Evolutionary conservation across 2,329 filamentous ascomycete species (phyloP).

Genomic region (Phaeosphaeria sp.): DNA sequence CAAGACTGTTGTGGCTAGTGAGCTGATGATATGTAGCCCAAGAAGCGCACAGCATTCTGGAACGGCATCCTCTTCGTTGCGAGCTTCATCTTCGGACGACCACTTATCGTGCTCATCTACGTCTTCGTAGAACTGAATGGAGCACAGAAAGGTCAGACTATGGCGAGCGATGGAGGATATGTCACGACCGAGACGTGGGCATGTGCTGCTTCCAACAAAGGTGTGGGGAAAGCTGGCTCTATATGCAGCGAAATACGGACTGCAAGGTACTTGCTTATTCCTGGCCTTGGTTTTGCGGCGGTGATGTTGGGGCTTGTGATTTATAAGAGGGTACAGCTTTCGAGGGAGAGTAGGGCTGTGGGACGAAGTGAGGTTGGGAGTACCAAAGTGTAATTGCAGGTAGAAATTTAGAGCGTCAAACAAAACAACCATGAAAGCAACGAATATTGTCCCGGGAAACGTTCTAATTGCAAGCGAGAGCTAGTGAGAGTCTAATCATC

Average conservation of each 20-base stretch:
- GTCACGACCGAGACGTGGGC: slow-evolving; percentile 14
- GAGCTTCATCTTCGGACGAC: slow-evolving; percentile 12
- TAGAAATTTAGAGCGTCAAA: neutral
- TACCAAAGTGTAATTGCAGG: neutral
- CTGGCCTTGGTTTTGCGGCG: slow-evolving; percentile 7
- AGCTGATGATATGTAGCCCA: neutral
- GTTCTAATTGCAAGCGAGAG: neutral
- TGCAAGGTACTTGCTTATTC: slow-evolving; percentile 13
- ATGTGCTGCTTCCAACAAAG: slow-evolving; percentile 1
- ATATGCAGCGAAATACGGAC: slow-evolving; percentile 12
- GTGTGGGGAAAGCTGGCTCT: neutral
- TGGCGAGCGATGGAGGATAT: neutral
- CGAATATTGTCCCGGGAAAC: neutral
- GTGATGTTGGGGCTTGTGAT: slow-evolving; percentile 5
- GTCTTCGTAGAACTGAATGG: slow-evolving; percentile 5
- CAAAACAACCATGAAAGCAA: neutral
- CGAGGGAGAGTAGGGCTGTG: neutral
- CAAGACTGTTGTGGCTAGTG: neutral
- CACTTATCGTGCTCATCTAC: slow-evolving; percentile 16
- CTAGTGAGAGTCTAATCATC: neutral
- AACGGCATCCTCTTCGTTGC: slow-evolving; percentile 16
- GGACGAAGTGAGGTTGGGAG: neutral
- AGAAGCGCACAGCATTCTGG: neutral
- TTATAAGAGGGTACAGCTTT: neutral
- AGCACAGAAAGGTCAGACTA: neutral